Evolutionary conservation across 1,284 basidiomycete genomes (phyloP).

Genomic region (Malassezia pachydermatis): DNA sequence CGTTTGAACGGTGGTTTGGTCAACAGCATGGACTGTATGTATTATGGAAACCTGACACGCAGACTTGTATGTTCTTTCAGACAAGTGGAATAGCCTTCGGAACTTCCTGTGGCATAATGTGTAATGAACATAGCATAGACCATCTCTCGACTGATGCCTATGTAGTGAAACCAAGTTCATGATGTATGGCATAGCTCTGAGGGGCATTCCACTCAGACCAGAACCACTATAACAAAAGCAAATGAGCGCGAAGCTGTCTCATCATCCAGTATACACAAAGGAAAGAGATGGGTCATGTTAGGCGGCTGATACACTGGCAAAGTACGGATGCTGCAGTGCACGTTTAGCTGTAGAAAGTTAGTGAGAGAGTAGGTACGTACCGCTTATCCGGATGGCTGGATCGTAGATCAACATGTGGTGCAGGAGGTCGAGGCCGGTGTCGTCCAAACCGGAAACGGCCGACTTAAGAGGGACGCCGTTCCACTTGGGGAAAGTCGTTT

Average conservation of each 20-base stretch:
- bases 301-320: slow-evolving; percentile 14
- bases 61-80: slow-evolving; percentile 46
- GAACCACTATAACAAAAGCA: too few relatives aligned
- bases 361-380: slow-evolving; percentile 19
- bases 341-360: slow-evolving; percentile 55
- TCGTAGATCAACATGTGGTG: slow-evolving; percentile 80
- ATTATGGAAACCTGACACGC: not conserved
- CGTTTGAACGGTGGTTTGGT: slow-evolving; percentile 83
- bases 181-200: too few relatives aligned
- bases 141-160: not conserved
- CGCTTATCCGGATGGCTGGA: slow-evolving; percentile 70
- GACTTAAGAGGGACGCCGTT: slow-evolving; percentile 57
- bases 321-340: slow-evolving; percentile 27
- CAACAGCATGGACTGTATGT: slow-evolving; percentile 51
- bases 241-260: not conserved
- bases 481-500: slow-evolving; percentile 94
- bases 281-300: not conserved
- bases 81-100: slow-evolving; percentile 44
- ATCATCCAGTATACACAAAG: not conserved
- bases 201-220: too few relatives aligned
- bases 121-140: slow-evolving; percentile 18
- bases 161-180: not conserved
- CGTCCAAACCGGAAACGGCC: slow-evolving; percentile 36
- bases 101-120: slow-evolving; percentile 48
- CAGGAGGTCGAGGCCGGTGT: slow-evolving; percentile 36